A percentile compares a stretch with the other conserved stretches of the same genome.
phyloP scores from a whole-genome alignment of 1,139 yeast species.

The Yamadazyma pseudoaaseri region DNA sequence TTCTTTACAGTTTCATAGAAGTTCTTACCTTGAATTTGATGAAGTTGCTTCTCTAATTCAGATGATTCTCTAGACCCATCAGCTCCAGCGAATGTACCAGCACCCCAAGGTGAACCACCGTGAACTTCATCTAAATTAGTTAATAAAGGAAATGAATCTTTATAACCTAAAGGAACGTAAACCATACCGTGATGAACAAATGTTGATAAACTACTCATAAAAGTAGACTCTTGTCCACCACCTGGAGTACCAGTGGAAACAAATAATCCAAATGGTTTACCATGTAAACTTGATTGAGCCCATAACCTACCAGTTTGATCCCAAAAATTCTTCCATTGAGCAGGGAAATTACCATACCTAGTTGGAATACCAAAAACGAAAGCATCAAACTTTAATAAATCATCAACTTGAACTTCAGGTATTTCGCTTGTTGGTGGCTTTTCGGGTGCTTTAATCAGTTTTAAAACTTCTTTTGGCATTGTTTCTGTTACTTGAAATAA shows the following conservation, averaged over 20 bases:
- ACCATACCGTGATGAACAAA: slow-evolving; percentile 52
- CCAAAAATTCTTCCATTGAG: slow-evolving; percentile 45
- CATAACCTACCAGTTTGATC: slow-evolving; percentile 50
- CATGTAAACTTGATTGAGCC: slow-evolving; percentile 46
- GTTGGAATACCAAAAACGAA: slow-evolving; percentile 52
- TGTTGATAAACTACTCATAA: slow-evolving; percentile 32
- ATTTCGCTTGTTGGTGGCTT: slow-evolving; percentile 31
- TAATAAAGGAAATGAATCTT: slow-evolving; percentile 29
- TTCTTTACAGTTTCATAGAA: slow-evolving; percentile 35
- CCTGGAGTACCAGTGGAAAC: slow-evolving; percentile 46
- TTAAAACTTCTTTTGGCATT: slow-evolving; percentile 39
- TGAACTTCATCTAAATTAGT: slow-evolving; percentile 38
- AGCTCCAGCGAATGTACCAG: slow-evolving; percentile 48
- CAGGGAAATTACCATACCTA: slow-evolving; percentile 47
- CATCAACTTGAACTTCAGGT: slow-evolving; percentile 41
- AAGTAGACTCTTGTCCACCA: slow-evolving; percentile 49
- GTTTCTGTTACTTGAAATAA: slow-evolving; percentile 52
- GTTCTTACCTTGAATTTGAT: slow-evolving; percentile 40
- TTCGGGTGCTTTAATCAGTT: slow-evolving; percentile 33
- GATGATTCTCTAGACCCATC: slow-evolving; percentile 50
- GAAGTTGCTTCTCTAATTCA: slow-evolving; percentile 39
- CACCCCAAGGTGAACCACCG: slow-evolving; percentile 53
- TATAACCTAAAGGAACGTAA: slow-evolving; percentile 50
- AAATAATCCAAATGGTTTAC: slow-evolving; percentile 49
- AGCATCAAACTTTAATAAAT: slow-evolving; percentile 43